Evolutionary conservation across 306 rosid species (phyloP).

Genomic region (Quercus agrifolia): DNA sequence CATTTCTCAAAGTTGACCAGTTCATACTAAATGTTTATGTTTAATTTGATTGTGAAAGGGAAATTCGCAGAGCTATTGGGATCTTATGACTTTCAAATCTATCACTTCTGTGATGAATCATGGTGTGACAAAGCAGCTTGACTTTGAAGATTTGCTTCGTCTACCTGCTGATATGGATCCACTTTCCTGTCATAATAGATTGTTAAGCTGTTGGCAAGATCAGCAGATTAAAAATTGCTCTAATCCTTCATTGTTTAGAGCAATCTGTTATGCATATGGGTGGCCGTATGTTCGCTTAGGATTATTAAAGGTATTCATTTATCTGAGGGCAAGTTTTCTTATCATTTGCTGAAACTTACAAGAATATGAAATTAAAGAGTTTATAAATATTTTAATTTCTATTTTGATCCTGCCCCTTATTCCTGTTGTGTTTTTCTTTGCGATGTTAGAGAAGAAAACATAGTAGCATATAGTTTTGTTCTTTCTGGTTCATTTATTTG

Average conservation of each 20-base stretch:
- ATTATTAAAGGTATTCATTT: slow-evolving; percentile 64
- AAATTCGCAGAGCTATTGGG: slow-evolving; percentile 44
- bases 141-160: slow-evolving; percentile 66
- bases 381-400: too few species aligned
- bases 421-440: neutral
- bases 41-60: slow-evolving; percentile 43
- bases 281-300: slow-evolving; percentile 87
- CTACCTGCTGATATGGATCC: slow-evolving; percentile 75
- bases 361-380: too few species aligned
- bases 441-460: neutral
- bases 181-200: slow-evolving; percentile 56
- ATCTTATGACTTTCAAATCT: slow-evolving; percentile 69
- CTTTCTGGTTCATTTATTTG: neutral
- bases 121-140: slow-evolving; percentile 76
- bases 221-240: slow-evolving; percentile 43
- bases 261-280: slow-evolving; percentile 83
- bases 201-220: slow-evolving; percentile 62
- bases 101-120: slow-evolving; percentile 68
- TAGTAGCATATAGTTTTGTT: neutral
- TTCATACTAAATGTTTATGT: slow-evolving; percentile 19
- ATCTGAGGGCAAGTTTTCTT: slow-evolving; percentile 10
- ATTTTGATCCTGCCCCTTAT: neutral
- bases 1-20: slow-evolving; percentile 15
- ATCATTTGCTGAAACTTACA: slow-evolving; percentile 4
- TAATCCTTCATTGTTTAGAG: slow-evolving; percentile 69